Base-by-base conservation (phyloP, 1,284 basidiomycete species). In the Leccinum subrobustum region DNA sequence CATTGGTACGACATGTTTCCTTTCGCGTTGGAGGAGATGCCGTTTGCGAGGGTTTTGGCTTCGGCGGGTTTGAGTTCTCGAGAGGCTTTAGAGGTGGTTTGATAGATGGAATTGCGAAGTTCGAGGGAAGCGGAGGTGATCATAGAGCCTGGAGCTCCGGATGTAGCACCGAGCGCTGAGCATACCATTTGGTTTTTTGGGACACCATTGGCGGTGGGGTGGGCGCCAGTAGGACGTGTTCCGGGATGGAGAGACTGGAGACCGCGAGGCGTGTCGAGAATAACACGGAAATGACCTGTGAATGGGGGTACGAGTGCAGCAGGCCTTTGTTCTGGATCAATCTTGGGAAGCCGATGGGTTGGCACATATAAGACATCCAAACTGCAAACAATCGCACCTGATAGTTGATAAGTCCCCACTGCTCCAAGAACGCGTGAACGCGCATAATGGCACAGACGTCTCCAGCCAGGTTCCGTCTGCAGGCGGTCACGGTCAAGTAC, bases 391-490 rank as follows among this genome's bases (percentile, higher is more conserved):
- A 60, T 18, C 54, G 59, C 67, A 94, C 95, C 83, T 97, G 96
- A 73, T 99, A 99, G 80, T 99, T 99, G 74, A 99, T 91, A 62
- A 99, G 81, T 0, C 97, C 96, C 96, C 96, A 99, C 73, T 98
- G 96, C 76, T 99, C 97, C 48, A 99, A 82, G 76, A 99, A 98
- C 16, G 95, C 96, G 75, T 99, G 96, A 0, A 99, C 96, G 57
- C 97, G 87, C 96, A 98, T 98, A 72, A 99, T 94, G 27, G 95
- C 95, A 72, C 97, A 98, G 8, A 99, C 96, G 74, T 99, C 96
- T 59, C 97, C 97, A 3, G 96, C 96, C 63, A 99, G 77, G 76
- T 99, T 99, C 65, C 97, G 81, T 69, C 96, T 78, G 73, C 96
- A 99, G 1, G 96, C 96, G 2, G 96, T 99, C 63, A 99, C 94